Evolutionary conservation across 805 yeast species (phyloP).

Genomic region (Barnettozyma siamensis): DNA sequence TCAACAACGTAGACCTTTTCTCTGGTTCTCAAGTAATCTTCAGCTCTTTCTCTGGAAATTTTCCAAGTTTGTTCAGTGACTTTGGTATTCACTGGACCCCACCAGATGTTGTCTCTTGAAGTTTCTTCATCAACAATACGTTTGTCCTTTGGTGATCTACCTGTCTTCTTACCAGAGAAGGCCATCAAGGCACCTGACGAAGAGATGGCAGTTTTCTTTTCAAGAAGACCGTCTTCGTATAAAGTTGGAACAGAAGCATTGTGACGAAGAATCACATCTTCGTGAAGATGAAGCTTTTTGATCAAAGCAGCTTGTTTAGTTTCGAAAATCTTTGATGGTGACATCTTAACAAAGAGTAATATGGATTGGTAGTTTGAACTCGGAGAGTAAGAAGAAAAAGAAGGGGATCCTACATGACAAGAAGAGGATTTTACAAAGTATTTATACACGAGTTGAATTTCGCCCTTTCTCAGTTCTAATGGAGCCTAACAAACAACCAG

Average conservation of each 20-base stretch:
- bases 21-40: slow-evolving; percentile 94
- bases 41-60: slow-evolving; percentile 92
- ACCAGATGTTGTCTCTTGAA: slow-evolving; percentile 84
- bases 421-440: background rate
- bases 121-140: slow-evolving; percentile 94
- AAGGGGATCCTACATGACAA: background rate
- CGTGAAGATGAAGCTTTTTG: slow-evolving; percentile 41
- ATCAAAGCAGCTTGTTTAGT: slow-evolving; percentile 19
- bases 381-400: slow-evolving; percentile 1
- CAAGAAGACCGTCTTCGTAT: slow-evolving; percentile 91
- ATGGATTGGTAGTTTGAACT: background rate
- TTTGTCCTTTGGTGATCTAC: slow-evolving; percentile 97
- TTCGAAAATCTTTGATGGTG: slow-evolving; percentile 22
- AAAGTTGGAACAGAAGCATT: slow-evolving; percentile 90
- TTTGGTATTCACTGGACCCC: slow-evolving; percentile 99
- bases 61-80: slow-evolving; percentile 93
- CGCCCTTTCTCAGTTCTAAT: background rate
- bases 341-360: slow-evolving; percentile 15
- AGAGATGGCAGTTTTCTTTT: slow-evolving; percentile 85
- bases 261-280: slow-evolving; percentile 70
- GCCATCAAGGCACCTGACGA: slow-evolving; percentile 95
- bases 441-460: slow-evolving; percentile 5
- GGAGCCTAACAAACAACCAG: background rate
- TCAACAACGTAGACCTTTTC: slow-evolving; percentile 91
- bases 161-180: slow-evolving; percentile 91